Evolutionary conservation across 1,284 basidiomycete genomes (phyloP).

Genomic region (Sanguinoderma infundibulare): DNA sequence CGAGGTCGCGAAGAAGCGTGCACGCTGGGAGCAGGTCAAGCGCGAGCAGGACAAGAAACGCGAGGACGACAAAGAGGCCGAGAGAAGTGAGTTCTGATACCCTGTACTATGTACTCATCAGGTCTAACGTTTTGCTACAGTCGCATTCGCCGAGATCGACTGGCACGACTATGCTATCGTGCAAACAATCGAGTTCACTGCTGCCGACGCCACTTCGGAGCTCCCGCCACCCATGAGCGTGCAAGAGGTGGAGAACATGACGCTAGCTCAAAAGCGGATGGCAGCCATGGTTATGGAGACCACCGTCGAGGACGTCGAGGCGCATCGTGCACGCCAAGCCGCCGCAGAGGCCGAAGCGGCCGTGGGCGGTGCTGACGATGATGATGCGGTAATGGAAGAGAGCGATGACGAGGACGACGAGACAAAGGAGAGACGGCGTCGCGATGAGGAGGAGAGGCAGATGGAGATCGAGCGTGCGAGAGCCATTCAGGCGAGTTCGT

Average conservation of each 20-base stretch:
- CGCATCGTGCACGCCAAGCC: conserved; percentile 76
- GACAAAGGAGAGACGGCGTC: conserved; percentile 61
- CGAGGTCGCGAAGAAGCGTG: conserved; percentile 77
- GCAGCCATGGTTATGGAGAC: conserved; percentile 98
- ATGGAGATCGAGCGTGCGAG: conserved; percentile 80
- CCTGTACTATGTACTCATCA: conserved; percentile 5
- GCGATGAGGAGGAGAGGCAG: conserved; percentile 77
- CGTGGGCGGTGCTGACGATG: conserved; percentile 67
- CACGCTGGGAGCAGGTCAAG: conserved; percentile 88
- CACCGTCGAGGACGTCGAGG: conserved; percentile 83
- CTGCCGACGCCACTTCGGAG: conserved; percentile 89
- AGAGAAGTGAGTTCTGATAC: conserved; percentile 63
- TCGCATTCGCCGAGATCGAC: conserved; percentile 95
- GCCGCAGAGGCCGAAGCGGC: conserved; percentile 81
- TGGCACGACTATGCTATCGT: conserved; percentile 99
- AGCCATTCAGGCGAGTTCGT: conserved; percentile 76
- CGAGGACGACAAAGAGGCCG: conserved; percentile 89
- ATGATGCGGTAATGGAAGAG: conserved; percentile 76
- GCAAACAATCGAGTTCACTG: conserved; percentile 98
- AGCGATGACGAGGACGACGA: conserved; percentile 80
- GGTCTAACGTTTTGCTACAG: conserved; percentile 41
- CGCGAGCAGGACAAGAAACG: conserved; percentile 86
- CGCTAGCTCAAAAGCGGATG: conserved; percentile 96
- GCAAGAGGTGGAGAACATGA: conserved; percentile 96
- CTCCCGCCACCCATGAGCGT: conserved; percentile 95